These are phyloP conservation scores for Mycena haematopus DNA, from an alignment of 768 basidiomycete genomes.

Conservation along the genomic window DNA sequence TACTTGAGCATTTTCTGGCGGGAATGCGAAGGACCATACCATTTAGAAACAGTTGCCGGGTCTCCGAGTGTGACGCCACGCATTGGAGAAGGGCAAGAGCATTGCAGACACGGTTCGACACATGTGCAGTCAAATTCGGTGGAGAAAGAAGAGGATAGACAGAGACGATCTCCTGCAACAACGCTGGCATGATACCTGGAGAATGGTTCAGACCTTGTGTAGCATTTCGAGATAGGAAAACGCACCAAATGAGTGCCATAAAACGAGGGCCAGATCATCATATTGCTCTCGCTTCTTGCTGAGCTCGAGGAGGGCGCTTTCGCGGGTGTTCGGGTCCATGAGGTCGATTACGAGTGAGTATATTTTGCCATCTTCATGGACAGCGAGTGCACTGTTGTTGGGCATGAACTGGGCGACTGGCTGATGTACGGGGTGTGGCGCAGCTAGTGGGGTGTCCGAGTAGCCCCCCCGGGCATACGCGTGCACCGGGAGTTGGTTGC, in stretches of 20 bases:
- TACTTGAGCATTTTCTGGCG: not conserved
- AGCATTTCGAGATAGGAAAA: conserved; percentile 19
- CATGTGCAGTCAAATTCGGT: conserved; percentile 95
- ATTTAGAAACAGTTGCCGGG: conserved; percentile 92
- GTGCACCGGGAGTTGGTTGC: conserved; percentile 64
- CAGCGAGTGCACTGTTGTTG: conserved; percentile 40
- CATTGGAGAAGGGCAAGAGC: conserved; percentile 97
- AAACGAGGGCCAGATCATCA: conserved; percentile 94
- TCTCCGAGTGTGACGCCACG: conserved; percentile 97
- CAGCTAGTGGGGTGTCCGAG: conserved; percentile 68
- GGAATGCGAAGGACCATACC: conserved; percentile 54
- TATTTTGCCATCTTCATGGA: conserved; percentile 76
- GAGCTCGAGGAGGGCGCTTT: conserved; percentile 90
- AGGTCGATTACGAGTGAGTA: conserved; percentile 89
- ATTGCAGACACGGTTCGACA: conserved; percentile 98
- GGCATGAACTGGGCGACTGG: conserved; percentile 48
- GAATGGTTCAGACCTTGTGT: conserved; percentile 9
- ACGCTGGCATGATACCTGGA: conserved; percentile 94
- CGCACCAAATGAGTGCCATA: conserved; percentile 98
- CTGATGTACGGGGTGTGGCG: conserved; percentile 63
- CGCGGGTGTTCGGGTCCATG: conserved; percentile 82
- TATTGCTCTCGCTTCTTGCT: conserved; percentile 99
- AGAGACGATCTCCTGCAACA: conserved; percentile 97
- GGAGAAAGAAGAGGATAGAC: conserved; percentile 97
- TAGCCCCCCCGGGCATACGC: conserved; percentile 67